Evolutionary conservation across 2,329 filamentous ascomycete species (phyloP).

Genomic region (Aschersonia sp.): DNA sequence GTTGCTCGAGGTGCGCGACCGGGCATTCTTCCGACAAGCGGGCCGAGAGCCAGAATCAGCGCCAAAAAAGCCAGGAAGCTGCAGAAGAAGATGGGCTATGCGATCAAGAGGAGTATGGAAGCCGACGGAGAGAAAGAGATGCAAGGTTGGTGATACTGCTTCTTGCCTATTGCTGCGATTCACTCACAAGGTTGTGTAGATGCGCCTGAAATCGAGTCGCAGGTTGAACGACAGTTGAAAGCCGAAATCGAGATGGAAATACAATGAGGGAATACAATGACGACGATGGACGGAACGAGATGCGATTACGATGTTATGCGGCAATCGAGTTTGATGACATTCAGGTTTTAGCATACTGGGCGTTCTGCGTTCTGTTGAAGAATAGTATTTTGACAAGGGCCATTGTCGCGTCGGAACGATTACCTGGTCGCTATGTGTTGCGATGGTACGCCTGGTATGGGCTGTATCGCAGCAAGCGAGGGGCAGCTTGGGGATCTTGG

Average conservation of each 20-base stretch:
- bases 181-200: slow-evolving; percentile 4
- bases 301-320: too few relatives aligned
- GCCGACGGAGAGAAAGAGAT: slow-evolving; percentile 34
- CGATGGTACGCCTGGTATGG: too few relatives aligned
- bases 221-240: slow-evolving; percentile 3
- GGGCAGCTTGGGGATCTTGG: too few relatives aligned
- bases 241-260: slow-evolving; percentile 10
- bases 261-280: slow-evolving; percentile 2
- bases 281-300: too few relatives aligned
- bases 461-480: too few relatives aligned
- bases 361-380: too few relatives aligned
- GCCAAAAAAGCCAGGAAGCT: slow-evolving; percentile 42
- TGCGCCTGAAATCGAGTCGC: slow-evolving; percentile 5
- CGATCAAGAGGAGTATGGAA: slow-evolving; percentile 36
- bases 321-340: too few relatives aligned
- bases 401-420: too few relatives aligned
- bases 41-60: slow-evolving; percentile 34
- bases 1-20: slow-evolving; percentile 33
- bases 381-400: too few relatives aligned
- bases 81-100: slow-evolving; percentile 37
- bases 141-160: slow-evolving; percentile 21
- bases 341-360: too few relatives aligned
- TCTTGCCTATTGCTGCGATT: not conserved
- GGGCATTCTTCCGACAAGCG: slow-evolving; percentile 40
- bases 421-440: too few relatives aligned